These are phyloP conservation scores for Begonia masoniana DNA, from an alignment of 306 rosid species.

Conservation along the genomic window DNA sequence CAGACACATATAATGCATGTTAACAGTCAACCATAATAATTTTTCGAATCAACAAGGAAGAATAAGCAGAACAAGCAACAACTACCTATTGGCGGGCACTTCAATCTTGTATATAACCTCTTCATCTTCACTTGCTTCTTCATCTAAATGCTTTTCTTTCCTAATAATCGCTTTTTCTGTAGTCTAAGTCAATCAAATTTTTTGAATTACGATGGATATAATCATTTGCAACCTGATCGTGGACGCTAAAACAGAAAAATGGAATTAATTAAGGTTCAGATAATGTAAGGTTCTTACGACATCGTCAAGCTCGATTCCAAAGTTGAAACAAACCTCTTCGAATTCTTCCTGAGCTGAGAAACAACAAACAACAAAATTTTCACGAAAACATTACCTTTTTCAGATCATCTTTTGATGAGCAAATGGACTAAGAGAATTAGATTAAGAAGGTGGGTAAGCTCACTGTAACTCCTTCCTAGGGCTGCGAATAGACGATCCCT, in stretches of 20 bases:
- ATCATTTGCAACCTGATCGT: slow-evolving; percentile 1
- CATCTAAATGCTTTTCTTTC: slow-evolving; percentile 75
- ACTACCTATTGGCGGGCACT: slow-evolving; percentile 77
- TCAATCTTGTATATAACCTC: slow-evolving; percentile 64
- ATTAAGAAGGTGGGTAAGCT: slow-evolving; percentile 15
- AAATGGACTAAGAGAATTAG: slow-evolving; percentile 1
- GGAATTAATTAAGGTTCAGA: not conserved
- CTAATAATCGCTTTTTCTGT: slow-evolving; percentile 80
- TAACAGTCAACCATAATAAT: no score
- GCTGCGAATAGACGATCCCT: slow-evolving; percentile 74
- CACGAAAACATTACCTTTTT: not conserved
- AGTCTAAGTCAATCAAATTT: slow-evolving; percentile 25
- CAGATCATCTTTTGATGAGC: not conserved
- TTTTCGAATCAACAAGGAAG: not conserved
- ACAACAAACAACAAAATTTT: not conserved
- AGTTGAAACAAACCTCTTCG: slow-evolving; percentile 77
- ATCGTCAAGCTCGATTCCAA: slow-evolving; percentile 89
- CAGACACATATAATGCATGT: no score
- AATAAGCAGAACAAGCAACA: not conserved
- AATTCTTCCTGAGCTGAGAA: slow-evolving; percentile 74
- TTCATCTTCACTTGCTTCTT: slow-evolving; percentile 38
- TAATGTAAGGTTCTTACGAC: slow-evolving; percentile 36
- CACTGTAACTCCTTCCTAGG: slow-evolving; percentile 61
- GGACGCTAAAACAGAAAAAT: not conserved
- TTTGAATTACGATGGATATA: not conserved